Evolutionary conservation across 495 filamentous ascomycete species (phyloP).

Genomic region (Lepraria neglecta): DNA sequence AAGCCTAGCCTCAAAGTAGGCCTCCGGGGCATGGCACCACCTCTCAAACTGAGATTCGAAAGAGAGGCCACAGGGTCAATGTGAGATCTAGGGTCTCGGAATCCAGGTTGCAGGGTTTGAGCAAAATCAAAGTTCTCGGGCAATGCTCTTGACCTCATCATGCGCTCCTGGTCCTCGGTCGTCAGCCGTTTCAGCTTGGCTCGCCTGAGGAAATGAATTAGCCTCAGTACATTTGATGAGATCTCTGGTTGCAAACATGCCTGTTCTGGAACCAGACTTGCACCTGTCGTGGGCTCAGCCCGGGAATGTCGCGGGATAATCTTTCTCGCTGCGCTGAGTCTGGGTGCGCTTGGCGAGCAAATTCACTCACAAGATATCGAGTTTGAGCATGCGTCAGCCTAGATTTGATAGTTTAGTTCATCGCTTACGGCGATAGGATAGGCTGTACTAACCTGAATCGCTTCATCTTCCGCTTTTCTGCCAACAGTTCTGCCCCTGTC

Average conservation of each 20-base stretch:
- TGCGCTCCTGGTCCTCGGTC: constrained; percentile 73
- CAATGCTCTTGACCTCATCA: constrained; percentile 17
- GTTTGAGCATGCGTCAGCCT: constrained; percentile 97
- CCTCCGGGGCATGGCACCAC: background rate
- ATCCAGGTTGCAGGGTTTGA: constrained; percentile 9
- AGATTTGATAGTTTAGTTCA: background rate
- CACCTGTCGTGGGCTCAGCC: constrained; percentile 86
- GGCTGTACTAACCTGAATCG: constrained; percentile 66
- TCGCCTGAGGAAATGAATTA: constrained; percentile 51
- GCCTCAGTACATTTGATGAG: constrained; percentile 9
- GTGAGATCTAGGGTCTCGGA: background rate
- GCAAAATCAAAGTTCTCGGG: constrained; percentile 18
- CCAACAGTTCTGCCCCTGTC: constrained; percentile 62
- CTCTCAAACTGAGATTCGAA: background rate
- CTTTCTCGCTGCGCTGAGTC: constrained; percentile 90
- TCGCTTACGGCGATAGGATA: background rate
- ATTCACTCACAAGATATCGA: constrained; percentile 94
- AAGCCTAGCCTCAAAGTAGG: constrained; percentile 3
- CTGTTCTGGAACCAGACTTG: constrained; percentile 99
- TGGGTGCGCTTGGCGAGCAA: constrained; percentile 89
- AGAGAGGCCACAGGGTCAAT: constrained; percentile 1
- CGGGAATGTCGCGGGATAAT: constrained; percentile 85
- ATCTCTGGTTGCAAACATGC: constrained; percentile 43
- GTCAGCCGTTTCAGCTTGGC: constrained; percentile 94
- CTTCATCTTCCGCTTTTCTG: constrained; percentile 91